A percentile compares a stretch with the other conserved stretches of the same genome.
Evolutionary conservation across 805 yeast species (phyloP).

Genomic region (Ogataea minuta): DNA sequence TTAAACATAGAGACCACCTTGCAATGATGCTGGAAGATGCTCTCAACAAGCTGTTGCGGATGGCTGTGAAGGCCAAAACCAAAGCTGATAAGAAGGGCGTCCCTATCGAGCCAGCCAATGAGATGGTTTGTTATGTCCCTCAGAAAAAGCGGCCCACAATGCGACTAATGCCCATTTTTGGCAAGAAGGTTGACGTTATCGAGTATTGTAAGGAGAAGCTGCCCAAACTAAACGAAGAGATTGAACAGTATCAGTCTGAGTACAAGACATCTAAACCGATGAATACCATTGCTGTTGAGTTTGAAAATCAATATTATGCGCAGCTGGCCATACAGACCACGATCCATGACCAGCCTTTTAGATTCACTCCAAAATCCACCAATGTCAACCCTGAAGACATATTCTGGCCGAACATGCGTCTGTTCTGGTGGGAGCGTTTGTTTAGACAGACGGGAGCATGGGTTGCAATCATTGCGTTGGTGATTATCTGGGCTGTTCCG

Average conservation of each 20-base stretch:
- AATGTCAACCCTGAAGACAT: conserved; percentile 66
- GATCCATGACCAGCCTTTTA: conserved; percentile 63
- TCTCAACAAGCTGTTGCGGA: conserved; percentile 52
- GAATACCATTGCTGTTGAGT: conserved; percentile 78
- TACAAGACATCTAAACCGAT: conserved; percentile 55
- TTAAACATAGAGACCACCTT: conserved; percentile 56
- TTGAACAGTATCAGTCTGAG: conserved; percentile 50
- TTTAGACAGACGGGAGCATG: conserved; percentile 51
- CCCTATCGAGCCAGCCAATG: conserved; percentile 42
- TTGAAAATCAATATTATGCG: conserved; percentile 71
- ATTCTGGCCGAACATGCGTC: conserved; percentile 69
- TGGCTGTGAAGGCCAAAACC: conserved; percentile 60
- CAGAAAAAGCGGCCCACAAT: conserved; percentile 66
- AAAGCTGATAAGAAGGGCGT: conserved; percentile 68
- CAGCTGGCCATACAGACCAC: conserved; percentile 67
- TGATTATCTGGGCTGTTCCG: conserved; percentile 72
- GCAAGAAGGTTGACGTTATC: conserved; percentile 64
- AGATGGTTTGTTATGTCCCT: conserved; percentile 58
- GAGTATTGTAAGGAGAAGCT: conserved; percentile 53
- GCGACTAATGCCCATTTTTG: conserved; percentile 40
- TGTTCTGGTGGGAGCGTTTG: conserved; percentile 78
- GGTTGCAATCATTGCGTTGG: conserved; percentile 52
- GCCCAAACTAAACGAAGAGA: conserved; percentile 57
- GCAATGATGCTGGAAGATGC: conserved; percentile 67
- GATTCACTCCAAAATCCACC: conserved; percentile 56